Evolutionary conservation across 768 basidiomycete species (phyloP), one percentile per base, ranked within the genome.

Genomic region (Rhizopogon vulgaris): DNA sequence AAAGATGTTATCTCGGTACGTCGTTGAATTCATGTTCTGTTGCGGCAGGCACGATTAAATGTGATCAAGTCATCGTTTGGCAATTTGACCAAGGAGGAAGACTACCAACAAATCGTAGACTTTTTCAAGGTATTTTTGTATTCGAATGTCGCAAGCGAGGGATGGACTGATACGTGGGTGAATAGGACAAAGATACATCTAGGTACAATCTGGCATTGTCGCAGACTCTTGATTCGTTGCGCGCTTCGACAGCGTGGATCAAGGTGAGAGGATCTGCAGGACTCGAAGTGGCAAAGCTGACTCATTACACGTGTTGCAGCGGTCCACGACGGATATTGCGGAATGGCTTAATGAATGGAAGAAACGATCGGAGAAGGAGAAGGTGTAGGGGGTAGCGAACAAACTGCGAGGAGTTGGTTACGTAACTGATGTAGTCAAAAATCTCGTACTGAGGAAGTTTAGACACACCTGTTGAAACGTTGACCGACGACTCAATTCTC

Each of bases 41-140:
- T 45, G 18, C 54, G 22, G 6, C n/a, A 17, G 34, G 27, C 27
- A n/a, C 22, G 41, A 56, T 25, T 30, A 65, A 10, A 15, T 58
- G 61, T 62, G 37, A 22, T 51, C 48, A 50, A 79, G 68, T 62
- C 58, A 30, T 55, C 69, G 8, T 68, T 78, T 65, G 63, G 65
- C 25, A 69, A 69, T 28, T 72, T 94, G 51, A 80, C 85, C n/a
- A 81, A 79, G 18, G 71, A 84, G 55, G 67, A 79, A 53, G 94
- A 96, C 69, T 74, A 78, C 38, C 69, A 82, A 48, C 73, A 72
- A 18, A 75, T 82, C 12, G 76, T 77, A 48, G 77, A 69, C 4
- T 95, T 90, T 76, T 97, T 93, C 76, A 78, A 84, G 75, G 86
- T 83, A 65, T 66, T 69, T 22, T 32, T 40, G 38, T 47, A 38